Percentiles rank a stretch among this genome's conserved stretches.
Conservation (phyloP, 345 rosid species). For the Geranium brycei region DNA sequence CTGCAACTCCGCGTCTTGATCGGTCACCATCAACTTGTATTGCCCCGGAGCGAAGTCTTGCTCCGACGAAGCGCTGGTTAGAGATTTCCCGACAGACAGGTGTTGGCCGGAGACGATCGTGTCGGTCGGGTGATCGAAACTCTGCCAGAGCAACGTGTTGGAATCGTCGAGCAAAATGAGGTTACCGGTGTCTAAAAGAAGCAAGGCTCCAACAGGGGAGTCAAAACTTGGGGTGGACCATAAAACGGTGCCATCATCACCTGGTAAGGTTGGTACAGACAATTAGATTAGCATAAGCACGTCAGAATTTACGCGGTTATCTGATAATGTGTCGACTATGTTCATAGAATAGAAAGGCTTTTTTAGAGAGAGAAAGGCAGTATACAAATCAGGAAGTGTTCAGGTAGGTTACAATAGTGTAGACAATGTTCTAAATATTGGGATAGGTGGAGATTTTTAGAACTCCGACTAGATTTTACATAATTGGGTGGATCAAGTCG, state of each 20-base stretch:
- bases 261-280: slow-evolving; percentile 10
- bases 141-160: slow-evolving; percentile 14
- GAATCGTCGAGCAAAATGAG: slow-evolving; percentile 9
- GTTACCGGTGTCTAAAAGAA: slow-evolving; percentile 16
- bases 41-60: neutral
- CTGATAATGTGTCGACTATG: too few species aligned
- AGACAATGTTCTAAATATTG: too few species aligned
- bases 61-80: neutral
- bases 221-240: slow-evolving; percentile 11
- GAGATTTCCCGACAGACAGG: slow-evolving; percentile 5
- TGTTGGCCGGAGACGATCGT: slow-evolving; percentile 12
- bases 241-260: slow-evolving; percentile 6
- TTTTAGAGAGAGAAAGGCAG: too few species aligned
- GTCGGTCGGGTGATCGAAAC: slow-evolving; percentile 14
- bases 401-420: too few species aligned
- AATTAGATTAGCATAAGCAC: too few species aligned
- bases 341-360: too few species aligned
- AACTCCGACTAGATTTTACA: too few species aligned
- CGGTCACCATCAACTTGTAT: slow-evolving; percentile 10
- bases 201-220: neutral
- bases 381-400: too few species aligned
- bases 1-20: slow-evolving; percentile 9
- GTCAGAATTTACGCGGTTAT: too few species aligned
- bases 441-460: too few species aligned
- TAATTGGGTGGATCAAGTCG: too few species aligned